phyloP scores from a whole-genome alignment of 2,329 filamentous ascomycete species.

The Colletotrichum cuscutae region DNA sequence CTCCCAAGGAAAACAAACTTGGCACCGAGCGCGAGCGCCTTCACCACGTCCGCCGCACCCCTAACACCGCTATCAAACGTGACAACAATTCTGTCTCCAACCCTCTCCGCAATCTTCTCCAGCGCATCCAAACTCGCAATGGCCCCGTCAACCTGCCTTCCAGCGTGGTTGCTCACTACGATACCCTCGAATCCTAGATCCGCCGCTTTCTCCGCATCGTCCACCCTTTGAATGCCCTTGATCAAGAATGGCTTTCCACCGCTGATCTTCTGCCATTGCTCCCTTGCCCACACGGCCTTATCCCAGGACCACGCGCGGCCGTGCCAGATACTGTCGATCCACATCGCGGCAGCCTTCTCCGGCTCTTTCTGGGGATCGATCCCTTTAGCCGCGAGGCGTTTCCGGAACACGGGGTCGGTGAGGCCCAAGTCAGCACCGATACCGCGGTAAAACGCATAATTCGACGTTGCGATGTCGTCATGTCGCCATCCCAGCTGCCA shows the following conservation, averaged over 20 bases:
- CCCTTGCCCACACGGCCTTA: conserved; percentile 69
- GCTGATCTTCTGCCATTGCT: conserved; percentile 68
- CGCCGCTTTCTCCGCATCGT: conserved; percentile 66
- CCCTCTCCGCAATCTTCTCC: conserved; percentile 55
- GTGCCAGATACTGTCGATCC: conserved; percentile 74
- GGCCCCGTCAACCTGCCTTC: conserved; percentile 57
- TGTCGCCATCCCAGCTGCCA: conserved; percentile 73
- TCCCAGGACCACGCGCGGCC: conserved; percentile 72
- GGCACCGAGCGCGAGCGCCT: conserved; percentile 67
- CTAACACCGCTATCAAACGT: conserved; percentile 60
- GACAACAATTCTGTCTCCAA: conserved; percentile 41
- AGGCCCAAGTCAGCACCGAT: conserved; percentile 68
- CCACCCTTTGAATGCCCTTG: conserved; percentile 71
- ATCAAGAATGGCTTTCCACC: conserved; percentile 68
- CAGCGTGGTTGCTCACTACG: conserved; percentile 70
- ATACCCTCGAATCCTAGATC: conserved; percentile 69
- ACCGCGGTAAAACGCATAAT: conserved; percentile 73
- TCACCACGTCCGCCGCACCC: conserved; percentile 67
- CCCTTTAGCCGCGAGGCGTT: conserved; percentile 57
- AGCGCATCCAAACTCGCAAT: conserved; percentile 58
- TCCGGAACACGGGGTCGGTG: conserved; percentile 68
- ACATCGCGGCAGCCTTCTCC: conserved; percentile 66
- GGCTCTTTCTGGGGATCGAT: conserved; percentile 57
- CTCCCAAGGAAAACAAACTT: conserved; percentile 68
- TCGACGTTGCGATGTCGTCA: conserved; percentile 64